phyloP scores from a whole-genome alignment of 306 rosid genomes.

The Trichosanthes truncata region DNA sequence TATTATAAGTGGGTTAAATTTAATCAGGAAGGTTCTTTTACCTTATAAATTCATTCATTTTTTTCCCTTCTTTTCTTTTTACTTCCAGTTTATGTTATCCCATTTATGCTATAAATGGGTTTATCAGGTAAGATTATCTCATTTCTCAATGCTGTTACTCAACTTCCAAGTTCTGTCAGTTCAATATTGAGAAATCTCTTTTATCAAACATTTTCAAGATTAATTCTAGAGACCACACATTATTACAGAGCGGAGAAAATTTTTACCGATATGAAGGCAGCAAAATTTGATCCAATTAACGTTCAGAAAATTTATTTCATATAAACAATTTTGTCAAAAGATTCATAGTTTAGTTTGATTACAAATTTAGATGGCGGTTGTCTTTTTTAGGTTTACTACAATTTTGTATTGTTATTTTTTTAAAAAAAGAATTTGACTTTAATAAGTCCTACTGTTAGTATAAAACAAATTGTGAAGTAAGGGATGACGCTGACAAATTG shows the following conservation, averaged over 20 bases:
- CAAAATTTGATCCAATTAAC: no score
- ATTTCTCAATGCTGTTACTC: neutral
- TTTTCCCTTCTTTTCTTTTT: neutral
- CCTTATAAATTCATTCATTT: constrained; percentile 5
- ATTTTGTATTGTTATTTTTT: no score
- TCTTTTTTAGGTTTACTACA: no score
- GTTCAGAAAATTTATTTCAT: neutral
- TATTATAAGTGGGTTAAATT: constrained; percentile 9
- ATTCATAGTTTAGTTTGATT: neutral
- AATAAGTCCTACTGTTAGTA: no score
- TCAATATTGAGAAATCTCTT: neutral
- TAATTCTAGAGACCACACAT: neutral
- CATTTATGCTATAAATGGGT: neutral
- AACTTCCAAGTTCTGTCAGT: neutral
- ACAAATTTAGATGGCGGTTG: no score
- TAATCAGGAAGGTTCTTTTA: neutral
- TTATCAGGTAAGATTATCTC: neutral
- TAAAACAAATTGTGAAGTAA: no score
- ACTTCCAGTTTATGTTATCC: neutral
- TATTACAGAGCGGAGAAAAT: neutral
- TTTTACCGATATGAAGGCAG: neutral
- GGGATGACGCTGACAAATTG: no score
- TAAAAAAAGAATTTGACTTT: no score
- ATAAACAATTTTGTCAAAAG: neutral
- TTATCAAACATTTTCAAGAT: neutral